These are phyloP conservation scores for Kluyveromyces sp. DNA, from an alignment of 1,139 yeast species.

Conservation along the genomic window DNA sequence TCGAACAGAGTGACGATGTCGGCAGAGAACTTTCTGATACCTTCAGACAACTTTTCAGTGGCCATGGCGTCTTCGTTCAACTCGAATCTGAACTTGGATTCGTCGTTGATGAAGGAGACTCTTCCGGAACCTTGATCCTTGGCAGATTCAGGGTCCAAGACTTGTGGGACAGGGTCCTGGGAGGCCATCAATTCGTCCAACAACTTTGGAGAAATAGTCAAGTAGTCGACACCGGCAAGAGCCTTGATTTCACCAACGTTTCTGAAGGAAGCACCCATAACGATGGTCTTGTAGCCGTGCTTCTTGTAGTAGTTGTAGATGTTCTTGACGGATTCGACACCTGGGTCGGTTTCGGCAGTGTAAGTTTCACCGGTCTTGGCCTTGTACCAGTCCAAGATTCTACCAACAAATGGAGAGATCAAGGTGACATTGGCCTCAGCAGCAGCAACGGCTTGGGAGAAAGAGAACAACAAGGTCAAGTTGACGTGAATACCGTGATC, in stretches of 20 bases:
- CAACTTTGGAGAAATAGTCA: conserved; percentile 90
- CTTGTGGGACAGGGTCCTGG: conserved; percentile 66
- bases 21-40: conserved; percentile 95
- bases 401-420: conserved; percentile 98
- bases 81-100: conserved; percentile 81
- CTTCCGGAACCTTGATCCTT: conserved; percentile 51
- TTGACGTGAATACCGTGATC: conserved; percentile 90
- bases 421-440: conserved; percentile 96
- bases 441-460: conserved; percentile 96
- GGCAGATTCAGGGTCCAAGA: conserved; percentile 58
- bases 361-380: conserved; percentile 86
- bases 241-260: conserved; percentile 94
- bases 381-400: conserved; percentile 98
- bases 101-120: conserved; percentile 77
- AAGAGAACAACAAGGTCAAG: conserved; percentile 90
- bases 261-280: conserved; percentile 99
- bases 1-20: conserved; percentile 82
- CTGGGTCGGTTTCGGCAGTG: conserved; percentile 81
- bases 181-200: conserved; percentile 86
- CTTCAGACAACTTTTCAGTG: conserved; percentile 94
- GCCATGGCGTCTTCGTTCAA: conserved; percentile 98
- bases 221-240: conserved; percentile 93
- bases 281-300: conserved; percentile 91
- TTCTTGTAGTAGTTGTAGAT: conserved; percentile 98
- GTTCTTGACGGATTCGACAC: conserved; percentile 81